Base-by-base conservation (phyloP, 2,329 filamentous ascomycete genomes). In the Furcasterigmium sp. region DNA sequence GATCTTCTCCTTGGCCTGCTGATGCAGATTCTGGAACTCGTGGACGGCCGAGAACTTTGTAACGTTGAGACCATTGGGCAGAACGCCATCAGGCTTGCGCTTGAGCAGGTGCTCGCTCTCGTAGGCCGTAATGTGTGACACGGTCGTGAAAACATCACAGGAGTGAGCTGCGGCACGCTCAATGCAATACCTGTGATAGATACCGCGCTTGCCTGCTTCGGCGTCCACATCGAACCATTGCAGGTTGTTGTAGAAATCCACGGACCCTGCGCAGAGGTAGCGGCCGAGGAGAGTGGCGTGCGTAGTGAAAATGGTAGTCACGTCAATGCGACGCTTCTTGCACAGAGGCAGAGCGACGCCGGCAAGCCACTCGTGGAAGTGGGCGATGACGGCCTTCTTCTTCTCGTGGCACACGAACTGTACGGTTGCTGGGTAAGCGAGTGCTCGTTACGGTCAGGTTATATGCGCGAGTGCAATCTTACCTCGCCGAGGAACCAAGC, bases 191-290 rank as follows among this genome's bases (percentile, higher is more conserved):
- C 93, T 77, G 70, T 98, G 93, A 72, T 97, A 98, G 63, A 98
- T 97, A 46, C 93, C 93, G 57, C 93, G 87, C 75, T 96, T 97
- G 48, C 93, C 93, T 15, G 93, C 93, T 68, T 98, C 93, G 6
- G 89, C 83, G 62, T 98, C 93, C 23, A 95, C 90, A 60, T 98
- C 91, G 60, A 98, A 97, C 70, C 83, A 86, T 65, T 97, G 91
- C 42, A 98, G 78, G 64, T 97, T 96, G 73, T 97, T 98, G 78
- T 98, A 98, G 63, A 98, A 97, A 63, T 98, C 93, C 50, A 97
- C 93, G 0, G 91, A 96, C 42, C 93, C 93, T 41, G 93, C 93
- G 62, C 93, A 97, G 39, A 97, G 86, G 61, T 98, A 97, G 57
- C 93, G 85, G 49, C 93, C 93, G 39, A 98, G 81, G 10, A 98